These are phyloP conservation scores for Globisporangium recalcitrans DNA, from an alignment of 352 stramenopile genomes.

Conservation along the genomic window DNA sequence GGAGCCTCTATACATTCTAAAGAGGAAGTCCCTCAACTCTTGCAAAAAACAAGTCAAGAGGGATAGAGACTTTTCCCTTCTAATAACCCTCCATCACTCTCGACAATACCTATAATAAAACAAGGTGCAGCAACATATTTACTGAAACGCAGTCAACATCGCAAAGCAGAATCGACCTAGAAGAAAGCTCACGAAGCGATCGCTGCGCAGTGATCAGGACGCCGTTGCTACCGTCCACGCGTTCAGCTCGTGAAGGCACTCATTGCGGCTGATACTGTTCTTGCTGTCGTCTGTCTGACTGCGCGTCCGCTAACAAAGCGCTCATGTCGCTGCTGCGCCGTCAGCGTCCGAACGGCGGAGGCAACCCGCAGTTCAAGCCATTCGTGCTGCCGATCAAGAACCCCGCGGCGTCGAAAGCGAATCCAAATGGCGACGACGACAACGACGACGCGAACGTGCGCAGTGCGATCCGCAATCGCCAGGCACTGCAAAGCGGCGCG, in stretches of 20 bases:
- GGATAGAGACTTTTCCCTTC: no score
- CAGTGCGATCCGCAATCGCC: constrained; percentile 39
- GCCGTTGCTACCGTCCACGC: background rate
- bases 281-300: background rate
- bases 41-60: no score
- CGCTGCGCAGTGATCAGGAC: background rate
- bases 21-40: no score
- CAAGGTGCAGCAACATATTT: no score
- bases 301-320: background rate
- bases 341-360: constrained; percentile 13
- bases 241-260: background rate
- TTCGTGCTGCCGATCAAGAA: constrained; percentile 70
- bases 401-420: background rate
- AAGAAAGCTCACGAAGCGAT: background rate
- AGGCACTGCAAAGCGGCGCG: constrained; percentile 40
- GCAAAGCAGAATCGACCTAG: background rate
- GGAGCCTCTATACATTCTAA: no score
- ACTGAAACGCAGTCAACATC: background rate
- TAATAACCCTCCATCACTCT: no score
- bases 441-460: constrained; percentile 26
- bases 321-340: constrained; percentile 50
- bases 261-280: background rate
- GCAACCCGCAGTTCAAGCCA: constrained; percentile 55
- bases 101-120: no score
- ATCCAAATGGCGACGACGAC: constrained; percentile 10